Evolutionary conservation across 2,329 filamentous ascomycete species (phyloP).

Genomic region (Aspergillus sp.): DNA sequence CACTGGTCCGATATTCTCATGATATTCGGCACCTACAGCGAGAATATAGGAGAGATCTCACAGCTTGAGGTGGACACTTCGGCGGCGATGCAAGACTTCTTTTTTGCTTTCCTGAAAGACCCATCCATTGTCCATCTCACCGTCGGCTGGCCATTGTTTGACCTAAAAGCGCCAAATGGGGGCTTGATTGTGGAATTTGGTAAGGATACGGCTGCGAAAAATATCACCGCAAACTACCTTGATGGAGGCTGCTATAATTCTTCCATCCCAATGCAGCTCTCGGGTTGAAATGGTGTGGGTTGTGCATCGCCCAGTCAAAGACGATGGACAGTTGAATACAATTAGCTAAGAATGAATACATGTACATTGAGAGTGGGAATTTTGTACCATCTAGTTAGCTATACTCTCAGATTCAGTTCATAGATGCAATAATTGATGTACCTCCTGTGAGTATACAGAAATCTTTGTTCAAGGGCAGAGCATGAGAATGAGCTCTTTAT

Average conservation of each 20-base stretch:
- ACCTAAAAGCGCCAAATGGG: conserved; percentile 18
- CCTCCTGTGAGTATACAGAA: no score
- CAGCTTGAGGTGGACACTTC: conserved; percentile 18
- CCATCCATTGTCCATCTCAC: not conserved
- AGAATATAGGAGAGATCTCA: conserved; percentile 6
- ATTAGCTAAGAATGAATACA: no score
- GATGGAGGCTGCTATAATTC: conserved; percentile 3
- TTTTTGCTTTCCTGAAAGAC: conserved; percentile 24
- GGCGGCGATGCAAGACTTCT: conserved; percentile 21
- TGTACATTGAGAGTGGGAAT: no score
- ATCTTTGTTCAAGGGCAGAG: no score
- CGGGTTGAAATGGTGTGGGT: not conserved
- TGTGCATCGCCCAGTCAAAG: no score
- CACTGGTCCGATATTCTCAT: conserved; percentile 31
- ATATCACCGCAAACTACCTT: not conserved
- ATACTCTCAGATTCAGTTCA: no score
- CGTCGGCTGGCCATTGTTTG: conserved; percentile 14
- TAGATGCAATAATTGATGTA: no score
- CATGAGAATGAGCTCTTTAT: no score
- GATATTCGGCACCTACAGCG: conserved; percentile 19
- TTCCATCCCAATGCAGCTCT: conserved; percentile 22
- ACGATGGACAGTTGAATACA: no score
- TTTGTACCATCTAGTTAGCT: no score
- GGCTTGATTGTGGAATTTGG: conserved; percentile 4
- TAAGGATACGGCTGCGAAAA: not conserved